Conservation (phyloP, 1,284 basidiomycete species). For the Leccinum huronense region DNA sequence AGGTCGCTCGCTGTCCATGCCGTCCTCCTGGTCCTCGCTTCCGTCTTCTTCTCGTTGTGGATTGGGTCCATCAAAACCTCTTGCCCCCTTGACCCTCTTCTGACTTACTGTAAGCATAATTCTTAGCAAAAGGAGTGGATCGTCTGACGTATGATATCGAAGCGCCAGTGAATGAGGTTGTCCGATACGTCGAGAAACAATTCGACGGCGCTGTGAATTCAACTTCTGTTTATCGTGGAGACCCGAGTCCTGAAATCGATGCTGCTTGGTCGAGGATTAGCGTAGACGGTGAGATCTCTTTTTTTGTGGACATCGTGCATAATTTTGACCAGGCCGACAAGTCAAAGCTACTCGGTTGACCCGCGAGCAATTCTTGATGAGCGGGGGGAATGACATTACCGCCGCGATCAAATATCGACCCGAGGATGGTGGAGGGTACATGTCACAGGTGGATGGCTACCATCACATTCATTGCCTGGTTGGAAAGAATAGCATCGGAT, state of each 20-base stretch:
- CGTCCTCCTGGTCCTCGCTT: neutral
- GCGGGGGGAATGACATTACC: neutral
- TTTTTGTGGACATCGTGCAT: neutral
- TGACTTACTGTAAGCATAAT: constrained; percentile 1
- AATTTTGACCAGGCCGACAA: neutral
- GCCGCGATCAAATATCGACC: constrained; percentile 4
- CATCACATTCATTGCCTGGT: constrained; percentile 9
- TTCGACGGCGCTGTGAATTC: constrained; percentile 2
- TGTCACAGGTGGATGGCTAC: constrained; percentile 9
- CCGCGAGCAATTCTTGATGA: constrained; percentile 4
- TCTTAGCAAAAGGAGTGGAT: neutral
- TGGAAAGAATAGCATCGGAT: neutral
- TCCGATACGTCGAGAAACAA: constrained; percentile 5
- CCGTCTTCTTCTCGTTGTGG: constrained; percentile 1
- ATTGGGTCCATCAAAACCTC: neutral
- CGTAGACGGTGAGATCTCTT: neutral
- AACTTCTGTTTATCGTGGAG: constrained; percentile 1
- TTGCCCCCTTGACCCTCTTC: constrained; percentile 5
- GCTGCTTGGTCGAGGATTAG: constrained; percentile 1
- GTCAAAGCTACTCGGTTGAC: constrained; percentile 5
- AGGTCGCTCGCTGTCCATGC: neutral
- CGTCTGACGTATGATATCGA: neutral
- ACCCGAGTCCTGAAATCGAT: constrained; percentile 4
- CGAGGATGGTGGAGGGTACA: constrained; percentile 9
- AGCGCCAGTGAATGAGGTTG: constrained; percentile 5